Base-by-base conservation (phyloP, 169 alveolate genomes). In the Plasmodium blacklocki region DNA sequence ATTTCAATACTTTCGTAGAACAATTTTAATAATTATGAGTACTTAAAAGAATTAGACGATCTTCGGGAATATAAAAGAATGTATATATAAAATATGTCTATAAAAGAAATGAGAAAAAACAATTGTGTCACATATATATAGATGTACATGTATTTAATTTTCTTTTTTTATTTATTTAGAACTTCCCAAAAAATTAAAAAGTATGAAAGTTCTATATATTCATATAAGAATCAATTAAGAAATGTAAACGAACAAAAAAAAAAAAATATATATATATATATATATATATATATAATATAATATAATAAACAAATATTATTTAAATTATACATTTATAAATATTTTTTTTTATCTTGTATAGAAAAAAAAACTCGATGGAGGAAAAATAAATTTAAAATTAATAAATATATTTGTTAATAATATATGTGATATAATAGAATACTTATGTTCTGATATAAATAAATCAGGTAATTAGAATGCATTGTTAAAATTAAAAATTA, bases 1-100 rank as follows among this genome's bases (percentile, higher is more conserved):
- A 12, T 15, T 15, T 21, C 63, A 54, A 43, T 58, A 12, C 66
- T 76, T 32, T 63, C 26, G 39, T 49, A 76, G 88, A 50, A 50
- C 68, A 32, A 63, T 76, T 76, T 76, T 76, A 49, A 80, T 39
- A 67, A 68, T 49, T 9, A 21, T 49, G 85, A 45, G 45, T 78
- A 80, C 39, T 66, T 29, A 15, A 15, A 32, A 62, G 90, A 80
- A 62, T 80, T 80, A 68, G 68, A 80, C 47, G 85, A 80, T 2
- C 90, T 80, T 32, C 54, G 83, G 60, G 85, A 80, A 60, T 80
- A 80, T 68, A 80, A 80, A 62, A 70, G 73, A 43, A n/a, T 80
- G 90, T 80, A 80, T 72, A 54, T 67, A 19, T 80, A 68, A 56
- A n/a, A 80, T 45, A 68, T 29, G 26, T 39, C 45, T 52, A 54